Base-by-base conservation (phyloP, 2,329 filamentous ascomycete species). In the Neurospora sp. region DNA sequence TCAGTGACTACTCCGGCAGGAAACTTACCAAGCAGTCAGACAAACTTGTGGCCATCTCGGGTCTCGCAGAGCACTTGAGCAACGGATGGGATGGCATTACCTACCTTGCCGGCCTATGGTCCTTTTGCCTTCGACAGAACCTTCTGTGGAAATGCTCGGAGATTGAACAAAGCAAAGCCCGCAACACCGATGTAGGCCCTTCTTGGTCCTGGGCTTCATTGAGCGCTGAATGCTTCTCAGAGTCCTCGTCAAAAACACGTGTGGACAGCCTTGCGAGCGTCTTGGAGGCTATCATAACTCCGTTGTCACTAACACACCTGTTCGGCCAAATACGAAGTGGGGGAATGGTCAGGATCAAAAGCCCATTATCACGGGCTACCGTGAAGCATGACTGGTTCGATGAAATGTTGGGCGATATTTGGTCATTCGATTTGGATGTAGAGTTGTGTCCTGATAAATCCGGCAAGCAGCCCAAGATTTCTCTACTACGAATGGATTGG, bases 301-400 rank as follows among this genome's bases (percentile, higher is more conserved):
- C 3, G 3, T 9, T 1, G 1, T 2, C 1, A n/a, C 28, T 8
- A 28, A 33, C 1, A 0, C 28, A 62, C 1, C 5, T 17, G 15
- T 62, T 62, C 15, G 52, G 52, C 0, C 52, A 36, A 36, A 3
- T 62, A 4, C 28, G 0, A 17, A 36, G 7, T 10, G 52, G 52
- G 3, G 52, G 28, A 17, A 10, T 2, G 0, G 28, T 62, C 7
- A 3, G 52, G 1, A 15, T 62, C 4, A 36, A 28, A 62, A 15
- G 52, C 15, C 52, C 52, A 1, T 33, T 62, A 7, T 0, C n/a
- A 52, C 43, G 19, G 10, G 4, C 19, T 52, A 52, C 10, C 19
- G 19, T 52, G 43, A 28, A 28, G 23, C 23, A 28, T 28, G 2
- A 28, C 23, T 28, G 23, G 23, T 28, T 28, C 23, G 23, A 3